Conservation (phyloP, 73 alveolate species). For the Paramecium caudatum region DNA sequence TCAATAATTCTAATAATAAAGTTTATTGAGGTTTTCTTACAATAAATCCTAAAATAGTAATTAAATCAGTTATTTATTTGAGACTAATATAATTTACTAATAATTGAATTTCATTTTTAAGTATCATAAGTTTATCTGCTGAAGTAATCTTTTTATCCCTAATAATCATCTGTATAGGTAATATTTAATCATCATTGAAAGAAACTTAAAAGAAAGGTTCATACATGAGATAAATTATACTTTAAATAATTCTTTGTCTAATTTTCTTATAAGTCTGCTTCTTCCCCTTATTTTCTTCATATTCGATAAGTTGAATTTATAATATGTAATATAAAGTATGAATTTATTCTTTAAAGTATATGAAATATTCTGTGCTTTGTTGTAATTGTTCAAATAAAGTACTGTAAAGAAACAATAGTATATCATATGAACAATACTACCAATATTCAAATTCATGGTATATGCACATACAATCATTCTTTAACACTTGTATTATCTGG, state of each 20-base stretch:
- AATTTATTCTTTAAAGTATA: conserved; percentile 13
- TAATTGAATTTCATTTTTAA: background rate
- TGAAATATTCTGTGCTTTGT: background rate
- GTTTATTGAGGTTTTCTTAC: conserved; percentile 22
- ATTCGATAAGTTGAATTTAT: background rate
- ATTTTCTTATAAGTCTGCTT: background rate
- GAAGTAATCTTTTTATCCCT: background rate
- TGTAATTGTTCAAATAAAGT: conserved; percentile 22
- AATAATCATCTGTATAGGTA: background rate
- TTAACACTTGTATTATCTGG: conserved; percentile 13
- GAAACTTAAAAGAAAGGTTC: background rate
- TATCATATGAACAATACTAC: conserved; percentile 54
- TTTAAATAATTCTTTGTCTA: conserved; percentile 10
- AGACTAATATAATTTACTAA: background rate
- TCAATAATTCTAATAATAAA: conserved; percentile 23
- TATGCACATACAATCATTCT: conserved; percentile 16
- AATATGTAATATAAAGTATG: conserved; percentile 21
- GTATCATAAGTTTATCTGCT: background rate
- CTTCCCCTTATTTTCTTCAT: conserved; percentile 19
- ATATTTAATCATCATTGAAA: background rate
- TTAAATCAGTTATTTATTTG: background rate
- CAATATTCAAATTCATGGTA: conserved; percentile 34
- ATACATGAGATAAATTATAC: conserved; percentile 8
- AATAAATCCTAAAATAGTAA: background rate
- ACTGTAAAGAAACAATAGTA: background rate